Percentiles rank a stretch among this genome's conserved stretches.
These are phyloP conservation scores for Ceratocystis harringtonii DNA, from an alignment of 2,329 filamentous ascomycete genomes.

Conservation along the genomic window DNA sequence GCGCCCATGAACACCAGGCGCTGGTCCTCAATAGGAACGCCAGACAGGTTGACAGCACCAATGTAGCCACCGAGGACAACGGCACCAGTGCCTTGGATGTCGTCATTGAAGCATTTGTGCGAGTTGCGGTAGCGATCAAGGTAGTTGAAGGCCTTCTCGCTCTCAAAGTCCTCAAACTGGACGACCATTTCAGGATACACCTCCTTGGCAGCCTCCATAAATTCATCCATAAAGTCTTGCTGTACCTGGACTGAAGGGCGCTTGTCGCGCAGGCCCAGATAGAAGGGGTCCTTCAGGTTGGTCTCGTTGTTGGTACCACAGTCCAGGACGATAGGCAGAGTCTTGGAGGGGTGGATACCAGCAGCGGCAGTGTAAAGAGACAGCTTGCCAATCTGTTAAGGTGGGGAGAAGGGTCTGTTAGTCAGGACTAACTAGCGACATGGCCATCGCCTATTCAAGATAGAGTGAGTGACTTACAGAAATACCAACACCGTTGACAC, in stretches of 20 bases:
- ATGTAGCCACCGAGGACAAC: constrained; percentile 77
- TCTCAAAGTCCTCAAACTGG: constrained; percentile 97
- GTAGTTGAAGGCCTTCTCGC: constrained; percentile 77
- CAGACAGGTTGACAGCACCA: constrained; percentile 66
- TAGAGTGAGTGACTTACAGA: constrained; percentile 43
- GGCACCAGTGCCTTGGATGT: constrained; percentile 93
- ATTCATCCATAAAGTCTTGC: constrained; percentile 87
- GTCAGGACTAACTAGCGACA: neutral
- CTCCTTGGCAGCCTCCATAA: constrained; percentile 82
- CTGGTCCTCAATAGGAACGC: constrained; percentile 75
- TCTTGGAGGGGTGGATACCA: constrained; percentile 82
- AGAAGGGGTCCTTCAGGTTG: constrained; percentile 57
- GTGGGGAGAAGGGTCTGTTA: neutral
- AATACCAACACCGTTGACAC: constrained; percentile 95
- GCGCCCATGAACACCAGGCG: constrained; percentile 92
- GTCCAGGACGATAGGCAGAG: constrained; percentile 54
- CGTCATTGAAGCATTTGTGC: constrained; percentile 96
- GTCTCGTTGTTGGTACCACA: constrained; percentile 51
- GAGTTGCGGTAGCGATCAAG: constrained; percentile 74
- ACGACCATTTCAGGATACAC: constrained; percentile 54
- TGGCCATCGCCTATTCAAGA: neutral
- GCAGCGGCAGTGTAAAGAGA: constrained; percentile 90
- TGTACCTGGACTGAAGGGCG: constrained; percentile 66
- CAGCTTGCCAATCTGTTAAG: constrained; percentile 65
- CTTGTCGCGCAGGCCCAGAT: constrained; percentile 75